Evolutionary conservation across 1,284 basidiomycete species (phyloP).

Genomic region (Trichosporon faecale): DNA sequence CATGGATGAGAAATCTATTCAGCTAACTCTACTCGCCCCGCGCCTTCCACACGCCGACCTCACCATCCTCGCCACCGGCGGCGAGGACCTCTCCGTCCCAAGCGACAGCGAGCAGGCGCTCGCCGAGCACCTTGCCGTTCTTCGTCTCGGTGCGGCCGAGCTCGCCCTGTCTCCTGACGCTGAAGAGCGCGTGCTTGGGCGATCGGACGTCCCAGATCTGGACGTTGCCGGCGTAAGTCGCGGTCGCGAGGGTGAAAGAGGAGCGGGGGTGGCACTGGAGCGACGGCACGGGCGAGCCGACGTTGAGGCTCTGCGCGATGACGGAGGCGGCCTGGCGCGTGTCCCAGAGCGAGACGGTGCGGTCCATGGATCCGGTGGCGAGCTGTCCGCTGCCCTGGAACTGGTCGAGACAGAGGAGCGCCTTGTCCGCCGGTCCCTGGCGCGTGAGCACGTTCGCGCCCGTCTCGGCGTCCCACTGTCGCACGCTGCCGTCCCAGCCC

Average conservation of each 20-base stretch:
- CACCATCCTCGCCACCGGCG: constrained; percentile 76
- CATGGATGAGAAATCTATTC: background rate
- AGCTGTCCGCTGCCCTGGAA: constrained; percentile 49
- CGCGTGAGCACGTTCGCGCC: constrained; percentile 44
- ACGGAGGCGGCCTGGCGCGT: constrained; percentile 53
- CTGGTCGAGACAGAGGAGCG: constrained; percentile 53
- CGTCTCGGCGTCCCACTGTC: constrained; percentile 54
- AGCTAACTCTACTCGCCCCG: constrained; percentile 38
- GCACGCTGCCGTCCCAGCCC: constrained; percentile 55
- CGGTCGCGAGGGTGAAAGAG: constrained; percentile 68
- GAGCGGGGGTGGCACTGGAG: constrained; percentile 62
- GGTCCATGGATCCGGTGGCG: constrained; percentile 56
- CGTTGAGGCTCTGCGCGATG: constrained; percentile 58
- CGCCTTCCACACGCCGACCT: constrained; percentile 70
- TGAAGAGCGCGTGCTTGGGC: constrained; percentile 61
- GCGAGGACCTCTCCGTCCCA: constrained; percentile 72
- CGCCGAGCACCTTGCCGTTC: constrained; percentile 59
- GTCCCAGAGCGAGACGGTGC: constrained; percentile 56
- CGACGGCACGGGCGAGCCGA: constrained; percentile 68
- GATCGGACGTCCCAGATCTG: constrained; percentile 80
- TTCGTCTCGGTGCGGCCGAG: constrained; percentile 38
- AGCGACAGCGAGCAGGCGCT: constrained; percentile 62
- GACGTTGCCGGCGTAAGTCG: constrained; percentile 76
- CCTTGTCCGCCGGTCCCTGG: constrained; percentile 54
- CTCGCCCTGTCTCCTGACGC: constrained; percentile 19